These are phyloP conservation scores for Metarhizium anisopliae DNA, from an alignment of 2,329 filamentous ascomycete species.

Conservation along the genomic window DNA sequence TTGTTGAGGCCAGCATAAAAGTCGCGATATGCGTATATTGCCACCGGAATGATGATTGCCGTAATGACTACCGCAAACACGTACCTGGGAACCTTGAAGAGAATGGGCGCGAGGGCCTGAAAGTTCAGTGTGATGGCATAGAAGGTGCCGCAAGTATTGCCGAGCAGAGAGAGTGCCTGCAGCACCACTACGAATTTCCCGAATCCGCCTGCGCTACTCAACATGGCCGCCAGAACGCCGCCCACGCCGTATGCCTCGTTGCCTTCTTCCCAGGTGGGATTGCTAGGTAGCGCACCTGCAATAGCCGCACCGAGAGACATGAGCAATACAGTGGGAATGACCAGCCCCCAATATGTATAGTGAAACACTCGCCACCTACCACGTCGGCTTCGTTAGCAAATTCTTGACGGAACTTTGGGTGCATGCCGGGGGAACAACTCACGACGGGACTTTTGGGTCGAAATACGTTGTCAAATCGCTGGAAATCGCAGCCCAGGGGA, in stretches of 20 bases:
- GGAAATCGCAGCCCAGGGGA: slow-evolving; percentile 50
- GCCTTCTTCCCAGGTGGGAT: slow-evolving; percentile 42
- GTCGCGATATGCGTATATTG: slow-evolving; percentile 43
- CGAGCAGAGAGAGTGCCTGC: slow-evolving; percentile 47
- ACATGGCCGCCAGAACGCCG: slow-evolving; percentile 51
- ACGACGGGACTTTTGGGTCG: slow-evolving; percentile 44
- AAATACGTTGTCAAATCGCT: slow-evolving; percentile 56
- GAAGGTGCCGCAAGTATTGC: slow-evolving; percentile 50
- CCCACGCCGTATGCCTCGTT: slow-evolving; percentile 46
- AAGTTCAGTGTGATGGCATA: slow-evolving; percentile 58
- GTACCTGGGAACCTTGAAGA: slow-evolving; percentile 46
- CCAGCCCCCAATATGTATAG: slow-evolving; percentile 48
- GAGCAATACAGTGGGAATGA: slow-evolving; percentile 45
- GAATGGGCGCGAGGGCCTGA: slow-evolving; percentile 49
- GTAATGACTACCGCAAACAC: slow-evolving; percentile 49
- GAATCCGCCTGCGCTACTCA: slow-evolving; percentile 47
- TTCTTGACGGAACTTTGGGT: background rate
- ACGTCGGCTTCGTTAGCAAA: slow-evolving; percentile 4
- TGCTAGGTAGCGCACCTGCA: slow-evolving; percentile 46
- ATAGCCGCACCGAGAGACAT: slow-evolving; percentile 59
- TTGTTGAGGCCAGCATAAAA: slow-evolving; percentile 52
- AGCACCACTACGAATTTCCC: slow-evolving; percentile 54
- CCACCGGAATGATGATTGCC: slow-evolving; percentile 49
- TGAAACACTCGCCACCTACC: slow-evolving; percentile 36
- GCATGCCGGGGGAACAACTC: slow-evolving; percentile 12